phyloP scores from a whole-genome alignment of 2,329 filamentous ascomycete species.

The Chaetomium olivaceum region DNA sequence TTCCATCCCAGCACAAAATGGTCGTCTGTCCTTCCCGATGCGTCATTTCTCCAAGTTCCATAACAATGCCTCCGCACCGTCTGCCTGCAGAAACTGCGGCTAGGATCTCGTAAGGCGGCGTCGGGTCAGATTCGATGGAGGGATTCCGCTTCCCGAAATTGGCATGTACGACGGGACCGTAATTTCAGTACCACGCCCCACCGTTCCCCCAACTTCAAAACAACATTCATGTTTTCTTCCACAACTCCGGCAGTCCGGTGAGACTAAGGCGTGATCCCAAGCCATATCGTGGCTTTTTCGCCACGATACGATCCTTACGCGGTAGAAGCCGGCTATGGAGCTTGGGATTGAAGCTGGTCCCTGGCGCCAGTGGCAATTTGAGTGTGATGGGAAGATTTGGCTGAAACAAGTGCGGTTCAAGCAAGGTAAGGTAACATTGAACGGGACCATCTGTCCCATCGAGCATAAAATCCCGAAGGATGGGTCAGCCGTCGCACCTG shows the following conservation, averaged over 20 bases:
- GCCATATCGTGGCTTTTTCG: too few species aligned
- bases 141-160: conserved; percentile 20
- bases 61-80: not conserved
- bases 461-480: conserved; percentile 10
- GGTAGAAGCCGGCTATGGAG: not conserved
- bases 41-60: not conserved
- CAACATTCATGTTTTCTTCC: not conserved
- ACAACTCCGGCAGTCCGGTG: not conserved
- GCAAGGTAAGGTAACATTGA: conserved; percentile 12
- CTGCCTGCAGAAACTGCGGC: not conserved
- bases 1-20: not conserved
- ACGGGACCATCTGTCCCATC: not conserved
- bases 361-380: not conserved
- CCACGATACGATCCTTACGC: too few species aligned
- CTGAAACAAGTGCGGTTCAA: conserved; percentile 13
- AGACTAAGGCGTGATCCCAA: too few species aligned
- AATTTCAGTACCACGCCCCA: conserved; percentile 8
- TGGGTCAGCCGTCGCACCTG: conserved; percentile 7
- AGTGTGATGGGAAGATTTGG: not conserved
- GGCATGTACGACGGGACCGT: not conserved
- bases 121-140: conserved; percentile 9
- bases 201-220: not conserved
- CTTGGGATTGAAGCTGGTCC: not conserved
- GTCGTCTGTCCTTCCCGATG: not conserved
- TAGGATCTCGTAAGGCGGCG: conserved; percentile 10